phyloP scores from a whole-genome alignment of 441 rosid species.

The Rhodomyrtus psidioides region DNA sequence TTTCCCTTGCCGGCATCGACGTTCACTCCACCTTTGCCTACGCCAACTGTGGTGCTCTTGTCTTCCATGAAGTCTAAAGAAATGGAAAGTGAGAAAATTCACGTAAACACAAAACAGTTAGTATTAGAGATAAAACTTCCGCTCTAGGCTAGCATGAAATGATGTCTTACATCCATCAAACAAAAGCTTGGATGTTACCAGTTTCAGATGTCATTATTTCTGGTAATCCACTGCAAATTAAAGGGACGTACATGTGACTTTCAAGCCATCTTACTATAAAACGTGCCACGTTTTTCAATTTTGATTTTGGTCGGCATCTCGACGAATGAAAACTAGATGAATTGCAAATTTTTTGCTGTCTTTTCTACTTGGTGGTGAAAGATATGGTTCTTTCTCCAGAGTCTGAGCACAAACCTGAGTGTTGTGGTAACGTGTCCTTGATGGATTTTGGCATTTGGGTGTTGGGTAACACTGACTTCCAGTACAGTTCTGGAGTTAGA shows the following conservation, averaged over 20 bases:
- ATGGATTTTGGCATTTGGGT: slow-evolving; percentile 71
- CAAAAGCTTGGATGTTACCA: background rate
- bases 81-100: background rate
- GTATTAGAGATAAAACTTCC: background rate
- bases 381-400: background rate
- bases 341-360: background rate
- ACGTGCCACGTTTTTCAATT: background rate
- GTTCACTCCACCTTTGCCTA: slow-evolving; percentile 16
- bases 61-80: slow-evolving; percentile 33
- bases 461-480: slow-evolving; percentile 68
- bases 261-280: background rate
- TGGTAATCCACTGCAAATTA: background rate
- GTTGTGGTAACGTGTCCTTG: slow-evolving; percentile 32
- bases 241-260: background rate
- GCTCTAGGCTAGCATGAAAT: background rate
- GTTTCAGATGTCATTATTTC: background rate
- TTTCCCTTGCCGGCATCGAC: background rate
- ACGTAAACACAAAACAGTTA: background rate
- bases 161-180: background rate
- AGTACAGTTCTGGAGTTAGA: slow-evolving; percentile 50
- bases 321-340: background rate
- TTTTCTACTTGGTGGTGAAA: background rate
- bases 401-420: slow-evolving; percentile 22
- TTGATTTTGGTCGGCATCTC: background rate
- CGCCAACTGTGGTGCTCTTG: slow-evolving; percentile 45